Conservation (phyloP, 139 green algal species). For the Parachlorella kessleri region DNA sequence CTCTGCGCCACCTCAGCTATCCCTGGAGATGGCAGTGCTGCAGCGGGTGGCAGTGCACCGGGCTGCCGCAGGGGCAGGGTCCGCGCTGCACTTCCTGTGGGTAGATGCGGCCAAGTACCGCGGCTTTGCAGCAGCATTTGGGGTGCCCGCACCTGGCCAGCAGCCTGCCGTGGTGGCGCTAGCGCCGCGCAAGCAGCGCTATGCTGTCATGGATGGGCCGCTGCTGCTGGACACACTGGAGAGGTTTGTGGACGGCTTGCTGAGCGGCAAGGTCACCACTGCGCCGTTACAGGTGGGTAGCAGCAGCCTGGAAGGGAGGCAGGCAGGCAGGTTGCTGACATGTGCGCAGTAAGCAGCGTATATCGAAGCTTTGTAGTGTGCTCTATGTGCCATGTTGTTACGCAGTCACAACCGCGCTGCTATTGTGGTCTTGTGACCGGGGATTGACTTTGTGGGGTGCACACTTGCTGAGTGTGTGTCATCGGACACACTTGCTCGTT, state of each 20-base stretch:
- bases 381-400: not conserved
- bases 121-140: slow-evolving; percentile 23
- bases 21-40: not conserved
- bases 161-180: slow-evolving; percentile 47
- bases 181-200: slow-evolving; percentile 32
- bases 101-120: not conserved
- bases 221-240: slow-evolving; percentile 1
- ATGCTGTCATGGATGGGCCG: slow-evolving; percentile 21
- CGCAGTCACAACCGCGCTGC: too few relatives aligned
- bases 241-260: slow-evolving; percentile 38
- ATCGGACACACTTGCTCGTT: too few relatives aligned
- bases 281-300: slow-evolving; percentile 8
- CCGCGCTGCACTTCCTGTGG: slow-evolving; percentile 27
- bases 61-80: not conserved
- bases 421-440: too few relatives aligned
- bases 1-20: too few relatives aligned
- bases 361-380: not conserved
- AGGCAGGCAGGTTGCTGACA: not conserved
- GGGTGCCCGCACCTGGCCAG: slow-evolving; percentile 11
- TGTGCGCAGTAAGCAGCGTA: not conserved
- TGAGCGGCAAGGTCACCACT: slow-evolving; percentile 37
- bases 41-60: not conserved
- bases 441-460: not conserved
- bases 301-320: not conserved
- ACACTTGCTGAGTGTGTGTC: not conserved